Evolutionary conservation across 352 stramenopile species (phyloP).

Genomic region (Phytophthora niederhauseri): DNA sequence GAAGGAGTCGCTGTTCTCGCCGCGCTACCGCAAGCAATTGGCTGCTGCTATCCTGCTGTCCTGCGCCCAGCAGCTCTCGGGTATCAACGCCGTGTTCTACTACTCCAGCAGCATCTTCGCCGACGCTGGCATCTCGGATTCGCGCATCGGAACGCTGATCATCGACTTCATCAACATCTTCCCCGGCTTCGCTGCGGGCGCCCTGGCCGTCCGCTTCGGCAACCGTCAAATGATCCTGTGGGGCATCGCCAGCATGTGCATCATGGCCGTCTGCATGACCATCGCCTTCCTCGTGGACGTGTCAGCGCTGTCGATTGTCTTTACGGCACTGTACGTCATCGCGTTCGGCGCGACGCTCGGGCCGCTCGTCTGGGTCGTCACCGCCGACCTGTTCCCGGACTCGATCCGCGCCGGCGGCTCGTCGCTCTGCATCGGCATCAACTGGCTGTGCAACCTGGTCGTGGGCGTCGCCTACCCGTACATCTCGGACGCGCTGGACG

Average conservation of each 20-base stretch:
- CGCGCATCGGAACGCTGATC: conserved; percentile 25
- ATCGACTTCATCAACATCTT: conserved; percentile 55
- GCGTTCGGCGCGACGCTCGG: conserved; percentile 51
- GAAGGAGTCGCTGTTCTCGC: conserved; percentile 40
- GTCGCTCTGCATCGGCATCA: conserved; percentile 42
- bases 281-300: conserved; percentile 44
- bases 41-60: conserved; percentile 48
- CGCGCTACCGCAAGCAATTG: conserved; percentile 46
- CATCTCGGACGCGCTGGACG: conserved; percentile 35
- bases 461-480: conserved; percentile 49
- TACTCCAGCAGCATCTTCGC: conserved; percentile 29
- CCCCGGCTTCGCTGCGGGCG: conserved; percentile 42
- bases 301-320: conserved; percentile 41
- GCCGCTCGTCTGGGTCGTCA: conserved; percentile 54
- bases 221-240: conserved; percentile 58
- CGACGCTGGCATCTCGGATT: conserved; percentile 24
- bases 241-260: conserved; percentile 46
- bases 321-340: conserved; percentile 52
- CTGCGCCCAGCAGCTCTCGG: conserved; percentile 54
- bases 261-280: conserved; percentile 53
- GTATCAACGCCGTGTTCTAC: conserved; percentile 50
- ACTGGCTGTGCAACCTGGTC: conserved; percentile 34
- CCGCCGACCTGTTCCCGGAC: conserved; percentile 58
- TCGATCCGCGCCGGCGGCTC: conserved; percentile 41
- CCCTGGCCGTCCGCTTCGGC: conserved; percentile 46